phyloP scores from a whole-genome alignment of 805 yeast genomes.

The Yamadazyma sp. region DNA sequence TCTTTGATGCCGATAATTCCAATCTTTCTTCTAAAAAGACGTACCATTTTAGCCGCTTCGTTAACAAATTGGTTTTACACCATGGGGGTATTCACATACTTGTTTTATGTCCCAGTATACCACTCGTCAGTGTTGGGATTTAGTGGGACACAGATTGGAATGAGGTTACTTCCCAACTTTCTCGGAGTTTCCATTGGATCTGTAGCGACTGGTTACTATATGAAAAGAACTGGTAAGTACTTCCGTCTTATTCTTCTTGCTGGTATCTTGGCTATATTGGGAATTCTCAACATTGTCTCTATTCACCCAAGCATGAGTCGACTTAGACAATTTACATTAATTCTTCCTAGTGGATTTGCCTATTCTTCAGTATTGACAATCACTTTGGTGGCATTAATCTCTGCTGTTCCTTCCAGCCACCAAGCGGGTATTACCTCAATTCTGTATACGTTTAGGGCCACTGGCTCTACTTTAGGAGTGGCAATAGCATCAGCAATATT shows the following conservation, averaged over 20 bases:
- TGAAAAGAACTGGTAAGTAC: slow-evolving; percentile 50
- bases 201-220: slow-evolving; percentile 16
- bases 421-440: slow-evolving; percentile 89
- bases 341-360: slow-evolving; percentile 60
- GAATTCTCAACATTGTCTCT: slow-evolving; percentile 38
- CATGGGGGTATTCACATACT: slow-evolving; percentile 63
- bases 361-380: slow-evolving; percentile 69
- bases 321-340: slow-evolving; percentile 25
- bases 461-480: slow-evolving; percentile 85
- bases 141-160: slow-evolving; percentile 56
- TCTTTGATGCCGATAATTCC: slow-evolving; percentile 71
- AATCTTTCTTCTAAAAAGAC: slow-evolving; percentile 50
- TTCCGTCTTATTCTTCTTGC: slow-evolving; percentile 45
- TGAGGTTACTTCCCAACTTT: slow-evolving; percentile 63
- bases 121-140: slow-evolving; percentile 54
- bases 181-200: slow-evolving; percentile 55
- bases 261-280: slow-evolving; percentile 30
- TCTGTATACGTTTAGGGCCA: slow-evolving; percentile 82
- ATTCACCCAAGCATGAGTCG: slow-evolving; percentile 20
- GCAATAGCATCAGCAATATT: slow-evolving; percentile 66
- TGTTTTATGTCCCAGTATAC: slow-evolving; percentile 72
- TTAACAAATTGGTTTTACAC: slow-evolving; percentile 69
- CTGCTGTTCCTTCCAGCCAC: slow-evolving; percentile 63
- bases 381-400: slow-evolving; percentile 69
- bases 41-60: slow-evolving; percentile 65